Evolutionary conservation across 768 basidiomycete genomes (phyloP), one percentile per base, ranked within the genome.

Genomic region (Phylloporus rhodoxanthus): DNA sequence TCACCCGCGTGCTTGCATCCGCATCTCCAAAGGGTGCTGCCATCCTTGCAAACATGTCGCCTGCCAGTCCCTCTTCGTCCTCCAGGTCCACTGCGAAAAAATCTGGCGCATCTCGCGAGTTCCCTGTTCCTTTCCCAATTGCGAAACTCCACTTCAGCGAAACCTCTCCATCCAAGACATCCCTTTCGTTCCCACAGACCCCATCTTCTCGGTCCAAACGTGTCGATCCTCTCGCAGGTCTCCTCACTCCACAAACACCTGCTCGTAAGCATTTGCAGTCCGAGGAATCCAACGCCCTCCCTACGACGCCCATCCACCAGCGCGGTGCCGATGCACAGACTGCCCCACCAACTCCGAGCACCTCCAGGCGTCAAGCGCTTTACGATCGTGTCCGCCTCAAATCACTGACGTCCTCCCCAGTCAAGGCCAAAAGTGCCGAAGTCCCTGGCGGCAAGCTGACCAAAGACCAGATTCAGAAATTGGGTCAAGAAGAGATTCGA

Each of bases 351-450:
- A 90, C 87, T 5, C 87, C 88, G 1, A 79, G 79, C 14, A 82
- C 82, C 30, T 85, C 89, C 30, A 78, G 89, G 38, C 77, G 89
- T 39, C 81, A 83, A 58, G 90, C 90, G 8, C 71, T 92, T 2
- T 88, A 87, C 57, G 89, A 91, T 55, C 85, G 89, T 34, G 71
- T 91, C 40, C 83, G 84, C 15, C 83, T 85, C 58, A 77, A 79
- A 48, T 90, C 87, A 4, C 63, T 89, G 46, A 79, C 80, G 2
- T 69, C 73, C 32, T 81, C 85, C 8, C 88, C 89, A 0, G 79
- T 78, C 41, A 87, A 87, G 62, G 50, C 57, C 34, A 68, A 70
- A 43, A 74, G 70, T 41, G 69, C 61, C 44, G 71, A 73, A 17
- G 67, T 66, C 15, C 55, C 59, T 14, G 74, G 74, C 4, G 70